Evolutionary conservation across 2,329 filamentous ascomycete species (phyloP).

Genomic region (Aspergillus jensenii): DNA sequence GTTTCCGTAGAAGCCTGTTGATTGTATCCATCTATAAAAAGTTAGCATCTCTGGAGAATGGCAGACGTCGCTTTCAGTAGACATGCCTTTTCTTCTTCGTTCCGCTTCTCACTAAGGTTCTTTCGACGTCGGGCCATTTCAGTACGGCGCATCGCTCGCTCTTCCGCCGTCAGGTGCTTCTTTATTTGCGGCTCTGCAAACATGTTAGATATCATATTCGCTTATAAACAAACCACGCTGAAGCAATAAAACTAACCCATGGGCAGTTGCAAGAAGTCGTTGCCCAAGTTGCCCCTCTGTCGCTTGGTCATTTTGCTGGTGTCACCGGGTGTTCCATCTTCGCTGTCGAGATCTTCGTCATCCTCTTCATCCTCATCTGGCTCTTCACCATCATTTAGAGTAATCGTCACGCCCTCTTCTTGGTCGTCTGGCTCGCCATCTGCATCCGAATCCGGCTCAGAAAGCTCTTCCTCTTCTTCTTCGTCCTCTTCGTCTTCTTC

Average conservation of each 20-base stretch:
- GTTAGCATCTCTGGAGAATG: constrained; percentile 15
- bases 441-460: constrained; percentile 47
- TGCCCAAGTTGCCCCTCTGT: constrained; percentile 61
- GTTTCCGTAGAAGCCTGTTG: constrained; percentile 66
- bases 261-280: constrained; percentile 53
- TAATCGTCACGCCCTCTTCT: constrained; percentile 46
- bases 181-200: constrained; percentile 65
- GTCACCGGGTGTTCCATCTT: constrained; percentile 50
- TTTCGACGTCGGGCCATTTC: constrained; percentile 74
- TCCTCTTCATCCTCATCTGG: constrained; percentile 43
- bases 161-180: constrained; percentile 70
- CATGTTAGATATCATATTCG: constrained; percentile 13
- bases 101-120: constrained; percentile 73
- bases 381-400: constrained; percentile 35
- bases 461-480: constrained; percentile 42
- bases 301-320: constrained; percentile 67
- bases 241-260: constrained; percentile 46
- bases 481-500: constrained; percentile 30
- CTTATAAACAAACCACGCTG: not conserved
- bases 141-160: constrained; percentile 69
- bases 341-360: constrained; percentile 44
- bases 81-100: constrained; percentile 72
- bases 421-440: constrained; percentile 51
- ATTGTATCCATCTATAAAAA: constrained; percentile 62
- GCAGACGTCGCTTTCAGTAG: constrained; percentile 21